Evolutionary conservation across 169 alveolate genomes (phyloP), one percentile per base, ranked within the genome.

Genomic region (Plasmodium relictum): DNA sequence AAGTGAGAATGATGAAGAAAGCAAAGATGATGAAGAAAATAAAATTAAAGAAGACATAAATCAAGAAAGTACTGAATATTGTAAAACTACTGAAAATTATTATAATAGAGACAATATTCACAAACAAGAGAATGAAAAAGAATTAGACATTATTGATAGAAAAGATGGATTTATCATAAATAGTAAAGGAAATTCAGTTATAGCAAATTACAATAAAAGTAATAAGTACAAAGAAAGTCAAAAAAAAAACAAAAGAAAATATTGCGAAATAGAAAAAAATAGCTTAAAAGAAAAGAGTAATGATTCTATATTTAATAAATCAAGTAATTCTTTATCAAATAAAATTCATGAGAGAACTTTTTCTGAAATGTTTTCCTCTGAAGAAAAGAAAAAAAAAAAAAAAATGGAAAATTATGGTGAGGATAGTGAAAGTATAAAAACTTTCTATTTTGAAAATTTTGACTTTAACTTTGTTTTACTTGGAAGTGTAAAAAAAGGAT

Each of bases 401-500:
- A 76, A 65, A 48, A 65, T 44, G 62, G 52, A 14, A 54, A 73
- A 52, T 45, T 31, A 18, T 6, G 22, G 45, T 41, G 42, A 76
- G 37, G 62, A 8, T 4, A 63, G 69, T 41, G 89, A 76, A 76
- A 76, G 89, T 39, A 76, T 76, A 76, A 76, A 76, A 63, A 76
- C 89, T 8, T 54, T 22, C 58, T 76, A 76, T 56, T 76, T 44
- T 50, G 89, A 76, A 14, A 45, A 62, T 20, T 65, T 62, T n/a
- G 78, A 76, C 26, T 76, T 62, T 50, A 76, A 76, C 63, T 76
- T 62, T 63, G 89, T 76, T 16, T 76, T 76, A 22, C 41, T 76
- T 62, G 89, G 89, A 26, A 76, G 89, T 76, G 69, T 76, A 22
- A 76, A 63, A 7, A 76, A 76, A 48, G 89, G 89, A 5, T 62